Percentiles rank a stretch among this genome's conserved stretches.
phyloP scores from a whole-genome alignment of 2,329 filamentous ascomycete genomes.

The Neocatenulostroma microsporum region DNA sequence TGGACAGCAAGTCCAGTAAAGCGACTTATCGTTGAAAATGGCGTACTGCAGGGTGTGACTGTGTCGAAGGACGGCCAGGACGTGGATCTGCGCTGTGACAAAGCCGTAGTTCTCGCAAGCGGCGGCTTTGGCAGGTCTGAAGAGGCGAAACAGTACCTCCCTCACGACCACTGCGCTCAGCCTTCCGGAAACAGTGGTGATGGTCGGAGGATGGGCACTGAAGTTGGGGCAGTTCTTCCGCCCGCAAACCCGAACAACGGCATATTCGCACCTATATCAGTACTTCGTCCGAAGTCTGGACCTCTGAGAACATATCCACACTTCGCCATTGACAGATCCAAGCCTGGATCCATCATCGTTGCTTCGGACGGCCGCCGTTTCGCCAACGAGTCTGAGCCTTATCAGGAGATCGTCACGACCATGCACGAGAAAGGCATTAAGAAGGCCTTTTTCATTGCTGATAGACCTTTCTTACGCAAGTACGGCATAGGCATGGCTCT shows the following conservation, averaged over 20 bases:
- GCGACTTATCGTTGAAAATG: background rate
- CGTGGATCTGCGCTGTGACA: background rate
- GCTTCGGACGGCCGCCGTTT: background rate
- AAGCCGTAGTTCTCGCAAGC: background rate
- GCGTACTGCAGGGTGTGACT: background rate
- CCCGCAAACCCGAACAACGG: background rate
- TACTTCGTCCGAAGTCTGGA: background rate
- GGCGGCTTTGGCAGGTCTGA: slow-evolving; percentile 1
- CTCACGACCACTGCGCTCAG: background rate
- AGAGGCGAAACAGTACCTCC: background rate
- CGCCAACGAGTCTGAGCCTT: slow-evolving; percentile 1
- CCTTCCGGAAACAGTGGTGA: background rate
- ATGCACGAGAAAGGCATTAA: background rate
- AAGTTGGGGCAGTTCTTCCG: background rate
- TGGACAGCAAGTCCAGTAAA: background rate
- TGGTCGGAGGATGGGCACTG: background rate
- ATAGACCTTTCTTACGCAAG: background rate
- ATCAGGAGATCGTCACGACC: slow-evolving; percentile 1
- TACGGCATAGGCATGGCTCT: slow-evolving; percentile 1
- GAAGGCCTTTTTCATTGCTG: background rate
- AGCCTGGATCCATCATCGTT: slow-evolving; percentile 1
- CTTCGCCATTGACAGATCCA: background rate
- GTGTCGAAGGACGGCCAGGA: background rate
- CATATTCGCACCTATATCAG: background rate
- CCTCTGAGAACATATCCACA: background rate